Percentiles rank a stretch among this genome's conserved stretches.
These are phyloP conservation scores for Garcia nutans DNA, from an alignment of 345 rosid genomes.

Conservation along the genomic window DNA sequence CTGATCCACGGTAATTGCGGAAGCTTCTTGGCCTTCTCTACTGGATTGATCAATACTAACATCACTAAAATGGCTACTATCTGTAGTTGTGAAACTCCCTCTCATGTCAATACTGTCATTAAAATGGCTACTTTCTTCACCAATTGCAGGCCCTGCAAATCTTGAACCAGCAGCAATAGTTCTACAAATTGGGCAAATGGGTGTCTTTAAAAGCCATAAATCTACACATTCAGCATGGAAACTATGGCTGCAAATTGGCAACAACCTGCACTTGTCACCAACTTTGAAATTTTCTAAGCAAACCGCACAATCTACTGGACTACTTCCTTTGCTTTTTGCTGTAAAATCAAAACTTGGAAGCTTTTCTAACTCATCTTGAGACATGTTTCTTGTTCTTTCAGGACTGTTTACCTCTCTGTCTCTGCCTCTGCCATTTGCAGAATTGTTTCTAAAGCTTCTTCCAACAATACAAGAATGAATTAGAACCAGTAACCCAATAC, in stretches of 20 bases:
- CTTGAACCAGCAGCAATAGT: constrained; percentile 33
- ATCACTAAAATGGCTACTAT: constrained; percentile 16
- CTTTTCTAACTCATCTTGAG: constrained; percentile 48
- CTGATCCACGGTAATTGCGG: background rate
- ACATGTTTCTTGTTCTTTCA: constrained; percentile 30
- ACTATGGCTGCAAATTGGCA: constrained; percentile 55
- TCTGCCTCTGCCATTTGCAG: background rate
- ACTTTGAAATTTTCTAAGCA: constrained; percentile 53
- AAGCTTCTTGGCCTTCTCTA: background rate
- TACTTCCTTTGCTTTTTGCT: constrained; percentile 34
- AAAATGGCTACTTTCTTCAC: constrained; percentile 24
- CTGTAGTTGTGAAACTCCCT: background rate
- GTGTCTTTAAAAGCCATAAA: constrained; percentile 51
- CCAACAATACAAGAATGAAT: constrained; percentile 44
- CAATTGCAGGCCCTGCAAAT: constrained; percentile 7
- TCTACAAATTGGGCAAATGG: constrained; percentile 60
- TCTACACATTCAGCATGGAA: constrained; percentile 59
- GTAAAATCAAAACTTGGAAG: constrained; percentile 53
- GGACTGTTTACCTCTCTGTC: too few relatives aligned
- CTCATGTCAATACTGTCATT: constrained; percentile 21
- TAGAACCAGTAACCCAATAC: constrained; percentile 39
- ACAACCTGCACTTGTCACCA: constrained; percentile 55
- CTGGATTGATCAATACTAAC: constrained; percentile 2
- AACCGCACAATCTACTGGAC: constrained; percentile 50
- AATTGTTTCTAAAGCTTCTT: constrained; percentile 29